Percentiles rank a stretch among this genome's conserved stretches.
phyloP scores from a whole-genome alignment of 352 stramenopile species.

The Globisporangium spinosum region DNA sequence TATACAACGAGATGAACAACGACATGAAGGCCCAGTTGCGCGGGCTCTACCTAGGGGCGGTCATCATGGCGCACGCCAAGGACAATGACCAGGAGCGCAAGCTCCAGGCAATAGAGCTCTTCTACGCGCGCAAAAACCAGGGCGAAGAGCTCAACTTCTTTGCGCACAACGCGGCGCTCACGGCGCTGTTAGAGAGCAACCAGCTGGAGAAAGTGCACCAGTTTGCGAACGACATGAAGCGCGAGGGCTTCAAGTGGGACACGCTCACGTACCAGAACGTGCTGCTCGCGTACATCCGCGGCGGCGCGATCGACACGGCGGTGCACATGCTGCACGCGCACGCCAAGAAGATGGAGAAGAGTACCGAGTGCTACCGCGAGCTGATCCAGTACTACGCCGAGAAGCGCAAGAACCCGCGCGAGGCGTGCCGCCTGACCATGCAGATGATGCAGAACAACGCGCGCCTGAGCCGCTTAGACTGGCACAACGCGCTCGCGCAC shows the following conservation, averaged over 20 bases:
- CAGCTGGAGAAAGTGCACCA: conserved; percentile 56
- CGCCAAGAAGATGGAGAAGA: conserved; percentile 67
- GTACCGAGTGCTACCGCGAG: conserved; percentile 69
- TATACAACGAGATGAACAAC: conserved; percentile 60
- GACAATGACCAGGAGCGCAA: conserved; percentile 30
- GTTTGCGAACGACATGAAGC: conserved; percentile 58
- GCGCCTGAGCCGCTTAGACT: conserved; percentile 70
- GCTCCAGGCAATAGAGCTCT: conserved; percentile 50
- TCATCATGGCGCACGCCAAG: conserved; percentile 78
- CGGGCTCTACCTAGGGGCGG: conserved; percentile 56
- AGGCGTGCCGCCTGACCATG: conserved; percentile 72
- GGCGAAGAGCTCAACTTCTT: conserved; percentile 60
- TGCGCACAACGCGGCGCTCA: conserved; percentile 62
- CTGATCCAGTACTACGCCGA: conserved; percentile 65
- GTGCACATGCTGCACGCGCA: conserved; percentile 67
- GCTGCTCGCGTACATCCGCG: conserved; percentile 60
- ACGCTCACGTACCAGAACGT: conserved; percentile 63
- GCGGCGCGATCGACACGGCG: conserved; percentile 51
- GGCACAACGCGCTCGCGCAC: conserved; percentile 63
- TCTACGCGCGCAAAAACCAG: conserved; percentile 35
- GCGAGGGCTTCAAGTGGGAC: conserved; percentile 58
- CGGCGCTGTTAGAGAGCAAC: conserved; percentile 47
- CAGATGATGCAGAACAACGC: conserved; percentile 85
- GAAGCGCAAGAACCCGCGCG: conserved; percentile 53
- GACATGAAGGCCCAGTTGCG: conserved; percentile 34